Percentiles rank a stretch among this genome's conserved stretches.
Evolutionary conservation across 1,284 basidiomycete species (phyloP).

Genomic region (Schizopora paradoxa): DNA sequence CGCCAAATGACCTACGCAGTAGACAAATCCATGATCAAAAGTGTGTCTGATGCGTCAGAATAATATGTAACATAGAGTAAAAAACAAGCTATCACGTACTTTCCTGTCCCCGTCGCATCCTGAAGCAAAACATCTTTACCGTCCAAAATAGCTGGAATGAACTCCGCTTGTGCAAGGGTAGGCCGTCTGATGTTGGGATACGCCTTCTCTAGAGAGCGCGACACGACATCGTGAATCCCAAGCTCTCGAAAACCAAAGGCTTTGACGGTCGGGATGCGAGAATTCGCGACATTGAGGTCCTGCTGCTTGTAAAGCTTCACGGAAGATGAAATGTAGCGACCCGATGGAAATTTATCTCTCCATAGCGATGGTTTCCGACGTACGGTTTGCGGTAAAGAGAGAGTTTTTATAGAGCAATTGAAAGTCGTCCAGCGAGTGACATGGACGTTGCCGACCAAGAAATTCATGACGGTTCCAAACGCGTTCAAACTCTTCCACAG

Average conservation of each 20-base stretch:
- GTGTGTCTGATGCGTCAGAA: constrained; percentile 11
- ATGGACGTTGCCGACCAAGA: no score
- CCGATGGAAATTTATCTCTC: no score
- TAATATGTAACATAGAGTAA: not conserved
- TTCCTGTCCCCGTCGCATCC: constrained; percentile 70
- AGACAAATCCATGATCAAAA: not conserved
- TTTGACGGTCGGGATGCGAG: constrained; percentile 12
- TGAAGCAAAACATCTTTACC: constrained; percentile 59
- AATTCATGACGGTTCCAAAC: no score
- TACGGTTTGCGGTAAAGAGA: no score
- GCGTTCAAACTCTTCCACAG: no score
- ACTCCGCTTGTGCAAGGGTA: constrained; percentile 51
- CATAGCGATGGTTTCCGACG: no score
- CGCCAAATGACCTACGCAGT: constrained; percentile 61
- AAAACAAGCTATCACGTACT: constrained; percentile 40
- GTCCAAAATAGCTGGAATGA: constrained; percentile 56
- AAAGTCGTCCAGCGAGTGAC: no score
- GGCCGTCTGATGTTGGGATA: constrained; percentile 59
- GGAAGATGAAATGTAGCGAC: no score
- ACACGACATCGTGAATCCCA: constrained; percentile 45
- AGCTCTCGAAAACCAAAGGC: constrained; percentile 24
- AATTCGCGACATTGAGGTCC: no score
- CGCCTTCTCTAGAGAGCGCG: constrained; percentile 43
- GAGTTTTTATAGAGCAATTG: no score
- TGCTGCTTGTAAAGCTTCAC: no score